A percentile compares a stretch with the other conserved stretches of the same genome.
Evolutionary conservation across 73 alveolate genomes (phyloP).

Genomic region (Blepharisma japonicum): DNA sequence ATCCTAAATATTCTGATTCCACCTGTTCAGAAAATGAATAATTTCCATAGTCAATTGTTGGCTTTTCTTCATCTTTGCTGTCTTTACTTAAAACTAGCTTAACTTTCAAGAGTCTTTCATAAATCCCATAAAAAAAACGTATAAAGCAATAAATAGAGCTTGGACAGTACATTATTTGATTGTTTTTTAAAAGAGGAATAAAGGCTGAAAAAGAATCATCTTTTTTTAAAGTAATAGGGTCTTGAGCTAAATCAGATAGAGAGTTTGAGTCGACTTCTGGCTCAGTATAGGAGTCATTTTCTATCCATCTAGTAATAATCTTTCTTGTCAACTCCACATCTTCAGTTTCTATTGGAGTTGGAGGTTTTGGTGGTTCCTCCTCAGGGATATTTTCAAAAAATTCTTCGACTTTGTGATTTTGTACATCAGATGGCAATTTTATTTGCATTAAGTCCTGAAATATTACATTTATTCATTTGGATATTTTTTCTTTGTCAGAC

Average conservation of each 20-base stretch:
- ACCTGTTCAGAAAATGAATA: not conserved
- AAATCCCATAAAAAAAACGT: not conserved
- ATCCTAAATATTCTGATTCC: not conserved
- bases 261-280: not conserved
- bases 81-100: not conserved
- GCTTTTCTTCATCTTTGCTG: not conserved
- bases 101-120: not conserved
- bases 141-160: not conserved
- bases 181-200: not conserved
- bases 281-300: not conserved
- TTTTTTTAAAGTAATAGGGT: not conserved
- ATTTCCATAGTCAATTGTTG: conserved; percentile 5
- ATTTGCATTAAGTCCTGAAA: conserved; percentile 7
- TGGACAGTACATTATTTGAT: not conserved
- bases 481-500: not conserved
- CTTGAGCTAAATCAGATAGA: not conserved
- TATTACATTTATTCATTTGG: not conserved
- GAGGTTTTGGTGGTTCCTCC: not conserved
- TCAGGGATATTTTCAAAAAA: conserved; percentile 11
- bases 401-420: not conserved
- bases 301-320: not conserved
- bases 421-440: conserved; percentile 5
- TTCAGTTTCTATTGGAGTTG: not conserved
- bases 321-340: not conserved
- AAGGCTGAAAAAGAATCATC: not conserved